Conservation (phyloP, 2,329 filamentous ascomycete genomes). For the Penicillium sp. region DNA sequence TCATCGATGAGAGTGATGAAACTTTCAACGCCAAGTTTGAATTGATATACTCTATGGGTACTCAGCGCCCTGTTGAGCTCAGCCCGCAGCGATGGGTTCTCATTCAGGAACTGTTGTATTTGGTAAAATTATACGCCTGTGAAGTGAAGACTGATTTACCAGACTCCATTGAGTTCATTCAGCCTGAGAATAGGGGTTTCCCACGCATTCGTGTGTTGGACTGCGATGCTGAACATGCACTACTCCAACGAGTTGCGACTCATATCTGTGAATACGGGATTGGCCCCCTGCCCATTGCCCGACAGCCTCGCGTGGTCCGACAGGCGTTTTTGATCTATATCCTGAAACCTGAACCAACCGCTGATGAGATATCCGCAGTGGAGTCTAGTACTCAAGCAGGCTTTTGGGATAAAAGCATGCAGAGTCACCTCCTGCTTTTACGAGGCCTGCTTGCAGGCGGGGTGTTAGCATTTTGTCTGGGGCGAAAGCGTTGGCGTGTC, state of each 20-base stretch:
- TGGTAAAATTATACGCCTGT: conserved; percentile 11
- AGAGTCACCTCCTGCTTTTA: conserved; percentile 27
- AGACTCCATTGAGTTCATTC: conserved; percentile 14
- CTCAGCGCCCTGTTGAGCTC: conserved; percentile 45
- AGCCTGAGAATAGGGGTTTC: conserved; percentile 7
- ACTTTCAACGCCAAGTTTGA: conserved; percentile 56
- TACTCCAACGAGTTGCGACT: conserved; percentile 29
- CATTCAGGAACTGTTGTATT: background rate
- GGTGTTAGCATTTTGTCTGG: background rate
- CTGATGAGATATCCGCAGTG: background rate
- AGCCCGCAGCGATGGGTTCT: background rate
- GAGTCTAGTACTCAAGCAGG: background rate
- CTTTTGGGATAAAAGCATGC: conserved; percentile 6
- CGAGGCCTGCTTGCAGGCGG: conserved; percentile 42
- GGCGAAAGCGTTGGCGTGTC: background rate
- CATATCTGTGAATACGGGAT: conserved; percentile 44
- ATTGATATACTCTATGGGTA: conserved; percentile 56
- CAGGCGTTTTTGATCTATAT: conserved; percentile 41
- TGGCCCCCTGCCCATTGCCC: conserved; percentile 40
- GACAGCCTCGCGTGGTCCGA: conserved; percentile 28
- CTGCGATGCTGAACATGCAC: conserved; percentile 4
- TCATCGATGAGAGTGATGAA: conserved; percentile 61
- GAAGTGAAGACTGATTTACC: conserved; percentile 24
- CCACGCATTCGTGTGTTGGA: conserved; percentile 1
- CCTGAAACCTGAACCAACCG: background rate